Evolutionary conservation across 306 rosid species (phyloP), one percentile per base, ranked within the genome.

Genomic region (Vigna radiata): DNA sequence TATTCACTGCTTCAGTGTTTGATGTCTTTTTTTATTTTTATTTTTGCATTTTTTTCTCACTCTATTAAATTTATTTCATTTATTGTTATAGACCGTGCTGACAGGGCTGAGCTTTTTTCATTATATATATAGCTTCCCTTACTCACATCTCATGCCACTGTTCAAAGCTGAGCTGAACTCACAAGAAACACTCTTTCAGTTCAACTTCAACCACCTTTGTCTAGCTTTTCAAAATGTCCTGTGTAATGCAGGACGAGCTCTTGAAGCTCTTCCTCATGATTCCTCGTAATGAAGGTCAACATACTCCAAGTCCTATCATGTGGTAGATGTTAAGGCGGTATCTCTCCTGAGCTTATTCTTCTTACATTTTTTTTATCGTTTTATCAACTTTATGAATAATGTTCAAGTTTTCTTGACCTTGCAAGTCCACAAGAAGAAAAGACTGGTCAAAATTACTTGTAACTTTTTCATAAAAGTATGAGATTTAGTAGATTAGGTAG

Each of bases 361-460:
- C 60, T 83, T 78, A 50, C 0, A 0, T 47, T 13, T 19, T 47
- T 73, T 0, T 5, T 54, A 85, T 80, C 1, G 4, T 76, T 31
- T 43, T 0, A 47, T 55, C 25, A 25, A 25, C 27, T 76, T 68
- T 77, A 75, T 77, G 66, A 72, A 83, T 61, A 76, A 71, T 76
- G 82, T 88, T 83, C 53, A 76, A 83, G 88, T 94, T 94, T 91
- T 94, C 98, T 94, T 94, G 98, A 91, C 98, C 98, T 94, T 94
- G 98, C 98, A 94, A 94, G 98, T 86, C 96, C 91, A 58, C 1
- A 0, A 5, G 2, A 0, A 7, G 0, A 0, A 0, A 0, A 3
- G 1, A 0, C 0, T 10, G 46, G 79, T 82, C 48, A 17, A 82
- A 76, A 49, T 48, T 8, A 23, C 61, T 53, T 61, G 50, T 7